Evolutionary conservation across 2,329 filamentous ascomycete genomes (phyloP).

Genomic region (Botrytis aclada): DNA sequence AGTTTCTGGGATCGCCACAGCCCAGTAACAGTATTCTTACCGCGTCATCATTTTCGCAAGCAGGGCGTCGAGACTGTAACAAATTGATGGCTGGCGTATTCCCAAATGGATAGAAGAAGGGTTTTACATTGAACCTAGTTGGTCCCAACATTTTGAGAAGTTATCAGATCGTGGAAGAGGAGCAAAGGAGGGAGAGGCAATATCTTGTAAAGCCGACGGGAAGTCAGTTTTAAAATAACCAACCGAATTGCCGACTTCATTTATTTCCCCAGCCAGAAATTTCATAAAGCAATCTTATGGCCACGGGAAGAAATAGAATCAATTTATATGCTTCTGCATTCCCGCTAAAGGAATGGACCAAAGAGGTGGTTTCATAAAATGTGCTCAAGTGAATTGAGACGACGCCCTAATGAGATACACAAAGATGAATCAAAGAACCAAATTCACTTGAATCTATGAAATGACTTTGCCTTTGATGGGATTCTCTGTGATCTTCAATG

Average conservation of each 20-base stretch:
- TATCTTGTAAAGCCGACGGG: not conserved
- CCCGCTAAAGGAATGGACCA: not conserved
- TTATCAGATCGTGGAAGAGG: no score
- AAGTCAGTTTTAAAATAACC: not conserved
- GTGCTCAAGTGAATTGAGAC: not conserved
- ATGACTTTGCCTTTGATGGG: not conserved
- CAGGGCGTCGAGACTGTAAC: slow-evolving; percentile 2
- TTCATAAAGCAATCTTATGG: no score
- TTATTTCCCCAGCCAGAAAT: not conserved
- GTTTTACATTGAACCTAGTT: not conserved
- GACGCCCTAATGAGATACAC: not conserved
- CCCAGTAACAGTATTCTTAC: slow-evolving; percentile 20
- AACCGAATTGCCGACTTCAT: not conserved
- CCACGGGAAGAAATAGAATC: not conserved
- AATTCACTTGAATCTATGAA: not conserved
- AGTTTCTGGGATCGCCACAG: slow-evolving; percentile 24
- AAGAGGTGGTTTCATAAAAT: not conserved
- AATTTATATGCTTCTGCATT: not conserved
- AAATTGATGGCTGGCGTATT: slow-evolving; percentile 22
- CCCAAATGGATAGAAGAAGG: slow-evolving; percentile 20
- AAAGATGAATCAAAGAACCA: not conserved
- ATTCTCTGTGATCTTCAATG: not conserved
- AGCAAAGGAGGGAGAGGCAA: not conserved
- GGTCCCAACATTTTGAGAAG: slow-evolving; percentile 3
- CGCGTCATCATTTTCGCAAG: not conserved